phyloP scores from a whole-genome alignment of 2,329 filamentous ascomycete species.

The Colletotrichum eremochloae region DNA sequence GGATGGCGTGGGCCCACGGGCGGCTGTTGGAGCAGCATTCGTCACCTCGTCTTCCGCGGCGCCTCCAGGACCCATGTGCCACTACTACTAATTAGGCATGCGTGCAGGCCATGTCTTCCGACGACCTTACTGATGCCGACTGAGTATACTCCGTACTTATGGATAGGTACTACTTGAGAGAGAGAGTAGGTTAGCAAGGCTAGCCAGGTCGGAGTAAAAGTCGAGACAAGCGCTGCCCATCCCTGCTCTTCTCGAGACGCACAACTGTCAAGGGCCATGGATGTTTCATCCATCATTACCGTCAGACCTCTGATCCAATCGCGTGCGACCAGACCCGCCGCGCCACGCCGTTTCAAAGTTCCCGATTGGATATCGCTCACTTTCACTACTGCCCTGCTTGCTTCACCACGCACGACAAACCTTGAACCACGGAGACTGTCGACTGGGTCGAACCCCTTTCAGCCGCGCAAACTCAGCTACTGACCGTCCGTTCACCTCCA shows the following conservation, averaged over 20 bases:
- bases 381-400: background rate
- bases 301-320: slow-evolving; percentile 21
- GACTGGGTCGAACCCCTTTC: slow-evolving; percentile 14
- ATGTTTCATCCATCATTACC: slow-evolving; percentile 39
- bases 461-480: background rate
- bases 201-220: slow-evolving; percentile 3
- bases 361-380: slow-evolving; percentile 25
- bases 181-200: too few relatives aligned
- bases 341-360: slow-evolving; percentile 34
- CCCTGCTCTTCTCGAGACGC: slow-evolving; percentile 33
- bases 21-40: slow-evolving; percentile 23
- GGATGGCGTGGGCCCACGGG: slow-evolving; percentile 23
- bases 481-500: background rate
- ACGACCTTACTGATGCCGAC: too few relatives aligned
- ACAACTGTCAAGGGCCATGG: slow-evolving; percentile 33
- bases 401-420: background rate
- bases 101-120: too few relatives aligned
- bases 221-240: slow-evolving; percentile 8
- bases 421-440: background rate
- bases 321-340: slow-evolving; percentile 4
- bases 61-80: slow-evolving; percentile 1
- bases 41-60: slow-evolving; percentile 18
- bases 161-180: background rate
- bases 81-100: too few relatives aligned
- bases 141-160: too few relatives aligned